Evolutionary conservation across 352 stramenopile genomes (phyloP), one percentile per base, ranked within the genome.

Genomic region (Phytophthora rubi): DNA sequence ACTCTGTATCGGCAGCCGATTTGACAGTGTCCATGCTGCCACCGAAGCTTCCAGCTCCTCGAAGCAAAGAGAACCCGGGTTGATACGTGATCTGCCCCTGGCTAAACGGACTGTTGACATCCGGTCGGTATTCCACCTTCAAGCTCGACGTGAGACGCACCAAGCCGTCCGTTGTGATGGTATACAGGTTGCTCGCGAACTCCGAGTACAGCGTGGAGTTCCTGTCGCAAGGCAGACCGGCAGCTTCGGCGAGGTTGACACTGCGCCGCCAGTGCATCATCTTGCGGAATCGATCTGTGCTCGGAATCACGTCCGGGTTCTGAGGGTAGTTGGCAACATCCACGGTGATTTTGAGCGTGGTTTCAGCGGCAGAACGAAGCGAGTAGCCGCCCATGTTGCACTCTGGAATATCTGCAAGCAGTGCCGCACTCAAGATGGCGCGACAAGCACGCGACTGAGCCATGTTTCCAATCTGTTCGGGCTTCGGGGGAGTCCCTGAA

Each of bases 191-290:
- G 35, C 58, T 70, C 1, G 58, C 68, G 47, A 73, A 88, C 59
- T 86, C 71, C 10, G 58, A 62, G 53, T 82, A 91, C 18, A 91
- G 56, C 51, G 75, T 65, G 18, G 82, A 90, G 21, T 75, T 65
- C 32, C 62, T 66, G 60, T 90, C 82, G 56, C 76, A 85, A 9
- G 82, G 82, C 21, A 86, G 59, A 0, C 76, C 75, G 0, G 71
- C 71, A 13, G 42, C 63, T 59, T 82, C 69, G 1, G 84, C 84
- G 32, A 83, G 53, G 48, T 90, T 82, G 9, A 79, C 74, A 28
- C 88, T 68, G n/a, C 82, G 80, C 15, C 83, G 69, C 80, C 81
- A 91, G 18, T 78, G 42, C 64, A 91, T 73, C 45, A 91, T 70
- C 45, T 84, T 68, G 33, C 79, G 73, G 57, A 89, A 89, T 30